Percentiles rank a stretch among this genome's conserved stretches.
phyloP scores from a whole-genome alignment of 2,329 filamentous ascomycete genomes.

The Pestalotiopsis sp. region DNA sequence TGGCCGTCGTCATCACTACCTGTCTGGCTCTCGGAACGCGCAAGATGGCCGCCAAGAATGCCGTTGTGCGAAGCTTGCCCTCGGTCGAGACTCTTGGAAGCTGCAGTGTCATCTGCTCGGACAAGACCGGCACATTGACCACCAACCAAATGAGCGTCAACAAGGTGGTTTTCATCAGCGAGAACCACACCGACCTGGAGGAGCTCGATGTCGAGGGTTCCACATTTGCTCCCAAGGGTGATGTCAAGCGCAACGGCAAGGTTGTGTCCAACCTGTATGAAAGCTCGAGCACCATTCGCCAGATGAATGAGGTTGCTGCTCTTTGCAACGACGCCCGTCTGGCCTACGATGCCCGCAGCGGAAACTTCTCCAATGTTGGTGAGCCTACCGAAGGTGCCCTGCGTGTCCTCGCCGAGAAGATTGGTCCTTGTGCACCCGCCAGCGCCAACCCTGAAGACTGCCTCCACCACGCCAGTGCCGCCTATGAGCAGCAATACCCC shows the following conservation, averaged over 20 bases:
- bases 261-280: slow-evolving; percentile 66
- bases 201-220: slow-evolving; percentile 91
- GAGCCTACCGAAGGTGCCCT: slow-evolving; percentile 95
- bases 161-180: slow-evolving; percentile 82
- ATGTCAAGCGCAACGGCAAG: slow-evolving; percentile 69
- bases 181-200: slow-evolving; percentile 71
- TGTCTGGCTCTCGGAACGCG: slow-evolving; percentile 93
- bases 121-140: slow-evolving; percentile 97
- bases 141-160: slow-evolving; percentile 99
- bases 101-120: slow-evolving; percentile 99
- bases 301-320: slow-evolving; percentile 71
- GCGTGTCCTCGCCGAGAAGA: slow-evolving; percentile 88
- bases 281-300: slow-evolving; percentile 73
- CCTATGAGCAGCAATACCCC: slow-evolving; percentile 75
- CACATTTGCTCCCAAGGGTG: slow-evolving; percentile 83
- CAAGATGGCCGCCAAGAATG: slow-evolving; percentile 99
- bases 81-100: slow-evolving; percentile 97
- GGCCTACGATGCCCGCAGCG: slow-evolving; percentile 75
- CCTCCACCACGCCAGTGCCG: slow-evolving; percentile 78
- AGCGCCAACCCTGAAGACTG: slow-evolving; percentile 58
- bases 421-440: slow-evolving; percentile 73
- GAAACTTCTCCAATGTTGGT: slow-evolving; percentile 78
- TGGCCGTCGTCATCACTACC: slow-evolving; percentile 98
- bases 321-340: slow-evolving; percentile 90
- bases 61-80: slow-evolving; percentile 91